Evolutionary conservation across 164 flowering plant species (phyloP).

Genomic region (Nelumbo lutea): DNA sequence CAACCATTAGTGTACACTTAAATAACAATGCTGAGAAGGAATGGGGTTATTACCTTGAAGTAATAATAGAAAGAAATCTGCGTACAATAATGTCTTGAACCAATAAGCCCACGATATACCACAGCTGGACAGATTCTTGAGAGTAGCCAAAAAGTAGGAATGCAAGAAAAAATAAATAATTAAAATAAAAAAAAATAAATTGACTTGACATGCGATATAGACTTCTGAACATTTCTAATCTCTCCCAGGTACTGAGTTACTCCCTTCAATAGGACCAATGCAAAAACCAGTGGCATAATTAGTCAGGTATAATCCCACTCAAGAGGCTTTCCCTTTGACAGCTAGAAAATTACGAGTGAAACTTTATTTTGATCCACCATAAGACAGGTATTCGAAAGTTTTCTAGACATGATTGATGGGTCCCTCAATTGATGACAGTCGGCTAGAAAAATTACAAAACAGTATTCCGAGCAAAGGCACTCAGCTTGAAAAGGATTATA

Average conservation of each 20-base stretch:
- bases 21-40: not conserved
- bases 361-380: too few relatives aligned
- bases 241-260: not conserved
- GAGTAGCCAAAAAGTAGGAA: too few relatives aligned
- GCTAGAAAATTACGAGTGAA: too few relatives aligned
- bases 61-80: constrained; percentile 94
- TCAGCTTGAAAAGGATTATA: too few relatives aligned
- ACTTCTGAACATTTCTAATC: not conserved
- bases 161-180: too few relatives aligned
- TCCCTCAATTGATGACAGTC: too few relatives aligned
- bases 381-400: too few relatives aligned
- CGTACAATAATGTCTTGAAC: constrained; percentile 89
- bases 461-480: too few relatives aligned
- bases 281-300: not conserved
- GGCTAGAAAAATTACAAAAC: too few relatives aligned
- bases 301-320: not conserved
- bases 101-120: constrained; percentile 78
- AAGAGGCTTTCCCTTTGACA: not conserved
- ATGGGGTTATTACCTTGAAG: constrained; percentile 49
- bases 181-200: too few relatives aligned
- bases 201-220: not conserved
- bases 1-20: not conserved
- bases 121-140: constrained; percentile 79
- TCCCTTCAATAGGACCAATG: not conserved
- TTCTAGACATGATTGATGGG: too few relatives aligned